phyloP scores from a whole-genome alignment of 805 yeast species.

The Tetrapisispora pingtungensis region DNA sequence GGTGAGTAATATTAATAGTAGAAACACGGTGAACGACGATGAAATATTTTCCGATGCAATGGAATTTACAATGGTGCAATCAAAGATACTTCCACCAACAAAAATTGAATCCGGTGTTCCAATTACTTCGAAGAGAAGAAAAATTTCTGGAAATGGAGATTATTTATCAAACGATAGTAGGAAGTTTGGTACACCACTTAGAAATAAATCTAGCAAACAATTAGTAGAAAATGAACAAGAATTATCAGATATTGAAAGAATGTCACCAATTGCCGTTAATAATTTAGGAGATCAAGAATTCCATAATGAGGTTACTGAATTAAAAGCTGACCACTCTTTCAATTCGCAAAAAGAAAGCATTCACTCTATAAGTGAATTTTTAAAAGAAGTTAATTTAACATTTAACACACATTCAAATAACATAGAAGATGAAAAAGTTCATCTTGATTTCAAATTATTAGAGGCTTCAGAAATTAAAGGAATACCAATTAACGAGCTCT shows the following conservation, averaged over 20 bases:
- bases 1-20: neutral
- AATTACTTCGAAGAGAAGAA: conserved; percentile 2
- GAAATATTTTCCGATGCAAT: neutral
- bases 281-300: neutral
- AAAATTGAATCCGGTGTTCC: neutral
- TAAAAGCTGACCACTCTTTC: neutral
- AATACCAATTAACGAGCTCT: conserved; percentile 9
- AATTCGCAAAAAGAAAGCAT: neutral
- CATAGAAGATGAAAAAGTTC: neutral
- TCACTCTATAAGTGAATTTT: conserved; percentile 1
- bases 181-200: neutral
- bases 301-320: neutral
- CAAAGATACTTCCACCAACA: neutral
- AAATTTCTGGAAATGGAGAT: neutral
- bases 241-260: conserved; percentile 3
- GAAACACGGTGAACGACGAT: neutral
- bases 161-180: neutral
- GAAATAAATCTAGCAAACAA: neutral
- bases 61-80: conserved; percentile 2
- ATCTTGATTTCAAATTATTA: neutral
- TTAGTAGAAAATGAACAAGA: neutral
- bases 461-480: conserved; percentile 2
- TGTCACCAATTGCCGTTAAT: conserved; percentile 3
- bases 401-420: neutral
- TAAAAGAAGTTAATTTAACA: neutral